phyloP scores from a whole-genome alignment of 1,284 basidiomycete genomes.

The Coriolopsis trogii region DNA sequence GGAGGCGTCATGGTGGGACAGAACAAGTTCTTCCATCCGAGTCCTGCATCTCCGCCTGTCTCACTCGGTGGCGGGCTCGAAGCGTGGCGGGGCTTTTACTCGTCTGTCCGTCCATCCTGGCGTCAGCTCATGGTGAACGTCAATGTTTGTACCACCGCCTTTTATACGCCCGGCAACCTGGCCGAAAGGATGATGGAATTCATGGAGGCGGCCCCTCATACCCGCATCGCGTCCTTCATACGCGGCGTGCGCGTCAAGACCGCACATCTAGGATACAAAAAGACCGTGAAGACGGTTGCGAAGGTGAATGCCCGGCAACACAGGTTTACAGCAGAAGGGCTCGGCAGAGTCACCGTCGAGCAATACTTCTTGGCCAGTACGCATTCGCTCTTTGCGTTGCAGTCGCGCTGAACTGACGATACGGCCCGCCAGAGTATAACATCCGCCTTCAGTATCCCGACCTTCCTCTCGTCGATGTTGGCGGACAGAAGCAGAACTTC shows the following conservation, averaged over 20 bases:
- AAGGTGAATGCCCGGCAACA: slow-evolving; percentile 50
- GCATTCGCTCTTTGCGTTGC: neutral
- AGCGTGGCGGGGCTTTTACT: slow-evolving; percentile 75
- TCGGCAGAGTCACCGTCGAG: slow-evolving; percentile 56
- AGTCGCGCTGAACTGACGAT: neutral
- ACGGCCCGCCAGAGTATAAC: slow-evolving; percentile 58
- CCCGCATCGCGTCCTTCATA: slow-evolving; percentile 54
- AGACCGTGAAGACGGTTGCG: slow-evolving; percentile 58
- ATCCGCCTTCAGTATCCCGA: slow-evolving; percentile 52
- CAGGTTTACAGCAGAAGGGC: slow-evolving; percentile 57
- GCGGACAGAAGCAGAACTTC: slow-evolving; percentile 50
- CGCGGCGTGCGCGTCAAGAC: slow-evolving; percentile 62
- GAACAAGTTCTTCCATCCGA: slow-evolving; percentile 76
- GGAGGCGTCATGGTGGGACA: slow-evolving; percentile 73
- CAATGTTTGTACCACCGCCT: slow-evolving; percentile 78
- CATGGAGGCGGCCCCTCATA: slow-evolving; percentile 50
- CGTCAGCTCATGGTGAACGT: slow-evolving; percentile 80
- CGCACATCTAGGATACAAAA: slow-evolving; percentile 58
- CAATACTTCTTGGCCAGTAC: slow-evolving; percentile 64
- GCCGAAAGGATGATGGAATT: slow-evolving; percentile 60
- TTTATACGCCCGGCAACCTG: slow-evolving; percentile 68
- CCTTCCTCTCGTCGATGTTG: slow-evolving; percentile 64
- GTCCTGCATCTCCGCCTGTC: slow-evolving; percentile 42
- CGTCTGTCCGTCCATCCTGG: slow-evolving; percentile 72
- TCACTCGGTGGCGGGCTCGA: slow-evolving; percentile 64